These are phyloP conservation scores for Pseudophaeomoniella oleicola DNA, from an alignment of 2,329 filamentous ascomycete species.

Conservation along the genomic window DNA sequence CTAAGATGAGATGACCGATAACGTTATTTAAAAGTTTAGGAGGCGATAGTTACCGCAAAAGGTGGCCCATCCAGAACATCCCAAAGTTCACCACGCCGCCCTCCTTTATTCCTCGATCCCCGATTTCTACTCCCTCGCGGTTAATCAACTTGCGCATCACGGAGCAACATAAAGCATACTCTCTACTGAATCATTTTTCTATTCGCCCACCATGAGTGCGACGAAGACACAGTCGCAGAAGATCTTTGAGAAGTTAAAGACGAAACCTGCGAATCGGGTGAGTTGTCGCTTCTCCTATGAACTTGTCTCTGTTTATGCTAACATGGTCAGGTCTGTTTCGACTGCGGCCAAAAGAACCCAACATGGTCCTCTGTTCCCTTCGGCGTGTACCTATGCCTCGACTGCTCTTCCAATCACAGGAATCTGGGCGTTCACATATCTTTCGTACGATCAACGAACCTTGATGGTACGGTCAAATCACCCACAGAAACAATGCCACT, in stretches of 20 bases:
- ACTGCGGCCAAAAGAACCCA: conserved; percentile 93
- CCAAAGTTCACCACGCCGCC: too few species aligned
- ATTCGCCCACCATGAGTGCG: conserved; percentile 44
- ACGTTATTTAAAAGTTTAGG: too few species aligned
- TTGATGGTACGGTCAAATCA: conserved; percentile 63
- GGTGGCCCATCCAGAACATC: too few species aligned
- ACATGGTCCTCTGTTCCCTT: conserved; percentile 97
- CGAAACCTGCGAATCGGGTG: conserved; percentile 90
- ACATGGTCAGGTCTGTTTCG: conserved; percentile 71
- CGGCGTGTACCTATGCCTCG: conserved; percentile 93
- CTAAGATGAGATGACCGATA: too few species aligned
- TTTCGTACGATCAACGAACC: conserved; percentile 94
- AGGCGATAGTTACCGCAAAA: too few species aligned
- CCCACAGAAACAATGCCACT: conserved; percentile 1
- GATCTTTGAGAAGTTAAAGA: conserved; percentile 95
- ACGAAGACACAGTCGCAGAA: conserved; percentile 91
- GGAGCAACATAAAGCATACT: too few species aligned
- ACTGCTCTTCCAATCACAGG: conserved; percentile 92
- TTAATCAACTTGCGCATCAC: too few species aligned
- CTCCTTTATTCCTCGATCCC: too few species aligned
- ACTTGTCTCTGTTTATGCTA: conserved; percentile 1
- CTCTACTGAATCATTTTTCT: not conserved
- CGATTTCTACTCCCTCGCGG: too few species aligned
- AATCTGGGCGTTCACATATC: conserved; percentile 98
- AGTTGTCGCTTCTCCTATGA: conserved; percentile 16